Evolutionary conservation across 352 stramenopile genomes (phyloP).

Genomic region (Globisporangium megalacanthum): DNA sequence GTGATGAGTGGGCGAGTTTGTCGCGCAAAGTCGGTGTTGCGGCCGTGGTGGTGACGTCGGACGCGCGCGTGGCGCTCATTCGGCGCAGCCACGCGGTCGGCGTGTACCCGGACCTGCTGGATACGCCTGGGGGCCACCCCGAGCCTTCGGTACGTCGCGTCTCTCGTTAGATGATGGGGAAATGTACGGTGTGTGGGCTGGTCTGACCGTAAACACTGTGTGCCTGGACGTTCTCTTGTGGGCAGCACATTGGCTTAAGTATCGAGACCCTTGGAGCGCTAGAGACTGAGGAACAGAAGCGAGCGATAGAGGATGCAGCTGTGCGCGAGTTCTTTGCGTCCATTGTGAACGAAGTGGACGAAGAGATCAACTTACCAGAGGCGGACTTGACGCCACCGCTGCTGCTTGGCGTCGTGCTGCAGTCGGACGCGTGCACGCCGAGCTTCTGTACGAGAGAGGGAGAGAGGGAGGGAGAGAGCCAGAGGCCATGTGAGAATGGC

Average conservation of each 20-base stretch:
- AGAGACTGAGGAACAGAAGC: conserved; percentile 5
- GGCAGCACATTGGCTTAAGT: conserved; percentile 28
- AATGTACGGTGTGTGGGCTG: not conserved
- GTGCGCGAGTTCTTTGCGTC: conserved; percentile 59
- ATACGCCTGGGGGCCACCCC: conserved; percentile 76
- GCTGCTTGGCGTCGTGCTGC: conserved; percentile 68
- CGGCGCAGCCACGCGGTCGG: conserved; percentile 57
- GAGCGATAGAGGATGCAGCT: conserved; percentile 22
- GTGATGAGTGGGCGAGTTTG: conserved; percentile 18
- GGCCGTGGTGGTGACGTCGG: conserved; percentile 53
- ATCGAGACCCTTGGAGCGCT: conserved; percentile 21
- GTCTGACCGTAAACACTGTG: not conserved
- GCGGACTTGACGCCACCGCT: conserved; percentile 32
- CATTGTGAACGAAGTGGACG: conserved; percentile 66
- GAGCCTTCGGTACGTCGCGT: conserved; percentile 40
- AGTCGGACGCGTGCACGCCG: conserved; percentile 62
- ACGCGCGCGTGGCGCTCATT: conserved; percentile 62
- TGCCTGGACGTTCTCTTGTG: too few relatives aligned
- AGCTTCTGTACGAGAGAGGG: conserved; percentile 52
- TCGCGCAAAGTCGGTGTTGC: conserved; percentile 81
- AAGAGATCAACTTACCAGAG: conserved; percentile 66
- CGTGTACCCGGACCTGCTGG: conserved; percentile 65
- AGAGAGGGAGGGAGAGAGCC: not conserved
- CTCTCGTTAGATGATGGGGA: not conserved
- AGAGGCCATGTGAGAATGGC: too few relatives aligned